phyloP scores from a whole-genome alignment of 768 basidiomycete species.

The Clavulina sp. region DNA sequence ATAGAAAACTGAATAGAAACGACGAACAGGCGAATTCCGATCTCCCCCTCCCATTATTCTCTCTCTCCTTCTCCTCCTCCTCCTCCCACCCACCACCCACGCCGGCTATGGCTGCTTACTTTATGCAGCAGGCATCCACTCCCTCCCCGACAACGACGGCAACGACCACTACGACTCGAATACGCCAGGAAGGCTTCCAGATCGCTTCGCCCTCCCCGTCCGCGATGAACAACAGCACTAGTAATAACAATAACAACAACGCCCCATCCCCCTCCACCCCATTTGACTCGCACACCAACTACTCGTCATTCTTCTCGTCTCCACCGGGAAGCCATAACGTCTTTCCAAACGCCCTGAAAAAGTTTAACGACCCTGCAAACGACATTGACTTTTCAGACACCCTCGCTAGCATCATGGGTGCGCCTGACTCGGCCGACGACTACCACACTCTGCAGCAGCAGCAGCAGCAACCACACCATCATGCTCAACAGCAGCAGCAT shows the following conservation, averaged over 20 bases:
- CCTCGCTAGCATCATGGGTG: constrained; percentile 9
- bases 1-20: no score
- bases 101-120: no score
- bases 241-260: no score
- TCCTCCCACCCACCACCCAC: no score
- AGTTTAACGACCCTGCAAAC: constrained; percentile 24
- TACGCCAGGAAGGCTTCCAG: constrained; percentile 63
- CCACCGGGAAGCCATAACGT: no score
- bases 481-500: constrained; percentile 12
- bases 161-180: constrained; percentile 29
- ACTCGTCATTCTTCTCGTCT: constrained; percentile 13
- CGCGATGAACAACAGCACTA: no score
- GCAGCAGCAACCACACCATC: constrained; percentile 3
- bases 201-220: constrained; percentile 26
- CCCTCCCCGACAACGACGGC: no score
- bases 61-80: no score
- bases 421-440: constrained; percentile 41
- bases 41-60: no score
- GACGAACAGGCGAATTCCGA: no score
- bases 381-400: constrained; percentile 8
- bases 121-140: no score
- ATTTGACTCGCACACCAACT: constrained; percentile 12
- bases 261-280: constrained; percentile 18
- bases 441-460: constrained; percentile 4
- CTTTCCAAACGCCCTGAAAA: constrained; percentile 38